Evolutionary conservation across 441 rosid genomes (phyloP).

Genomic region (Croton laevigatus): DNA sequence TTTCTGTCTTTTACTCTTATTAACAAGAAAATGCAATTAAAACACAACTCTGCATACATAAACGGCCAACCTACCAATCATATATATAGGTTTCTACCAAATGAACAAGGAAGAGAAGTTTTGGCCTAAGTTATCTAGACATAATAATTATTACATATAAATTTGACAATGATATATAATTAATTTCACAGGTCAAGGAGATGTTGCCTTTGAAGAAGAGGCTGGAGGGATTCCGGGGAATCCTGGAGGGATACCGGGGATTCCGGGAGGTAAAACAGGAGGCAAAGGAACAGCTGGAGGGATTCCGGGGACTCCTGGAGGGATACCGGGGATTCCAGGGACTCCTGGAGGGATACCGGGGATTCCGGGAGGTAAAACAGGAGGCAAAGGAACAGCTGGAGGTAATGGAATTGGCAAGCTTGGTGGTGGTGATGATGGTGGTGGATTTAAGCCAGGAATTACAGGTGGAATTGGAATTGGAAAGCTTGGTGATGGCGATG

Average conservation of each 20-base stretch:
- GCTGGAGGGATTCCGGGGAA: conserved; percentile 51
- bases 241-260: conserved; percentile 21
- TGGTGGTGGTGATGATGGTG: conserved; percentile 49
- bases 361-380: too few species aligned
- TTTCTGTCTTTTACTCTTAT: not conserved
- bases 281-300: conserved; percentile 48
- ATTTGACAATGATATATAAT: conserved; percentile 10
- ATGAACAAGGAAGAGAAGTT: not conserved
- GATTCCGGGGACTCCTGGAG: conserved; percentile 38
- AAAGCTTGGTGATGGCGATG: conserved; percentile 26
- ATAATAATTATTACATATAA: conserved; percentile 14
- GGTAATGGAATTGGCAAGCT: conserved; percentile 41
- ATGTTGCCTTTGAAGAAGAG: conserved; percentile 30
- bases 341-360: conserved; percentile 33
- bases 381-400: conserved; percentile 41
- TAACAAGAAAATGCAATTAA: not conserved
- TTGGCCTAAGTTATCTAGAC: not conserved
- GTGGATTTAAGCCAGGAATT: conserved; percentile 36
- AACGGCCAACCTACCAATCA: not conserved
- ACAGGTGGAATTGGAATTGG: conserved; percentile 14
- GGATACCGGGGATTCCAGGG: conserved; percentile 53
- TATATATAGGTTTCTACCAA: not conserved
- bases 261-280: too few species aligned
- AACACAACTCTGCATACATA: not conserved
- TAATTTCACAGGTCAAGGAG: conserved; percentile 31